These are phyloP conservation scores for Metschnikowia peoriensis DNA, from an alignment of 805 yeast genomes.

Conservation along the genomic window DNA sequence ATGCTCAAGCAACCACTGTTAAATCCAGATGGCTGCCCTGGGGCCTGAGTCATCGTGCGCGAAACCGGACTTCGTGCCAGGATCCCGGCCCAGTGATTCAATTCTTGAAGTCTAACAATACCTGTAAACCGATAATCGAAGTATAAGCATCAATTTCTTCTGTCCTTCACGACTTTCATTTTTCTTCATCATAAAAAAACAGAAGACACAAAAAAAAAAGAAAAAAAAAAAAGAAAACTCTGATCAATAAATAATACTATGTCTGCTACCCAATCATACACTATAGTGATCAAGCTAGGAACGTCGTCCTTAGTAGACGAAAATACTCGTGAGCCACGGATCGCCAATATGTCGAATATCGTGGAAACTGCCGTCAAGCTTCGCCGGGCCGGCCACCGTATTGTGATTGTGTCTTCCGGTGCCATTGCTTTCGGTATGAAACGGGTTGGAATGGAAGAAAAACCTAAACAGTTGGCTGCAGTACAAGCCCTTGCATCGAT, in stretches of 20 bases:
- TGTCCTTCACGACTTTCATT: too few relatives aligned
- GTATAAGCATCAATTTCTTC: too few relatives aligned
- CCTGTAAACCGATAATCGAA: too few relatives aligned
- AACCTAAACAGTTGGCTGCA: constrained; percentile 75
- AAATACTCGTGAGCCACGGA: constrained; percentile 77
- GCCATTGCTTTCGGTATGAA: constrained; percentile 95
- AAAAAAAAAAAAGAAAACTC: too few relatives aligned
- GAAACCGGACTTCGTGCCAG: not conserved
- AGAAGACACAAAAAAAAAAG: too few relatives aligned
- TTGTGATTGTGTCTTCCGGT: constrained; percentile 90
- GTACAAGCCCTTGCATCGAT: constrained; percentile 94
- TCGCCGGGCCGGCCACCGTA: constrained; percentile 81
- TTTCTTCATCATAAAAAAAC: too few relatives aligned
- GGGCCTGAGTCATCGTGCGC: not conserved
- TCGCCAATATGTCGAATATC: constrained; percentile 85
- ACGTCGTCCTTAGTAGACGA: constrained; percentile 95
- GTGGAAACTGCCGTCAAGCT: constrained; percentile 87
- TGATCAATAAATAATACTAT: too few relatives aligned
- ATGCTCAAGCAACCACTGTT: too few relatives aligned
- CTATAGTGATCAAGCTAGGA: constrained; percentile 63
- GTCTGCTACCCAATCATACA: constrained; percentile 15
- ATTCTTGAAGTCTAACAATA: too few relatives aligned
- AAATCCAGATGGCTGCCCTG: too few relatives aligned
- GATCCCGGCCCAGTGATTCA: not conserved
- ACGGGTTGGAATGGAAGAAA: constrained; percentile 58